Evolutionary conservation across 2,329 filamentous ascomycete species (phyloP).

Genomic region (Beauveria varroae): DNA sequence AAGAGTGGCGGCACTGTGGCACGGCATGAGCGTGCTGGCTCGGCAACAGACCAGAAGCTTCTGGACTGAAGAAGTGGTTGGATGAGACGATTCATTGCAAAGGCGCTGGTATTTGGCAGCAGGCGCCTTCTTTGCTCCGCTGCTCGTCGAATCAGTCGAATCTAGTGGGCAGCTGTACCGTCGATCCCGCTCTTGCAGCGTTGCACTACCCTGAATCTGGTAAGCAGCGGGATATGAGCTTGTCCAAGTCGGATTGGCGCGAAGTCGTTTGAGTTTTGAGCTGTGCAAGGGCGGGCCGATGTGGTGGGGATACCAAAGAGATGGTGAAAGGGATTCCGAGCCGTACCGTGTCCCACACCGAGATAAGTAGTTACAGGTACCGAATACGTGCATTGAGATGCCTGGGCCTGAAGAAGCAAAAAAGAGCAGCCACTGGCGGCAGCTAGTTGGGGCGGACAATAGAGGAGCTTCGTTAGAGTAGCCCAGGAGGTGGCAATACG

Average conservation of each 20-base stretch:
- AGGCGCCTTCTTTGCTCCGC: background rate
- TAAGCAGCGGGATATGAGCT: background rate
- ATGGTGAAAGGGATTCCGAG: constrained; percentile 13
- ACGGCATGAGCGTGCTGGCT: background rate
- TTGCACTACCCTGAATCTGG: constrained; percentile 3
- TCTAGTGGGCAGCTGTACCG: background rate
- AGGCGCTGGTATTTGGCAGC: background rate
- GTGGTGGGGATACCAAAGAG: constrained; percentile 1
- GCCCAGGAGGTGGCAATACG: background rate
- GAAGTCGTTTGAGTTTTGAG: background rate
- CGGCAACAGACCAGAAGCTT: background rate
- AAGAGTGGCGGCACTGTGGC: background rate
- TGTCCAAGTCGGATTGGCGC: background rate
- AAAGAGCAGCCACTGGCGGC: background rate
- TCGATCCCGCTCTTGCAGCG: background rate
- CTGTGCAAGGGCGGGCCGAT: constrained; percentile 10
- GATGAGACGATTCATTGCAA: too few species aligned
- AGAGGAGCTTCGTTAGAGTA: background rate
- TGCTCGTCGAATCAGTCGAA: background rate
- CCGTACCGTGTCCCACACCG: constrained; percentile 16
- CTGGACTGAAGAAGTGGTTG: background rate
- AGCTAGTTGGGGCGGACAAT: background rate
- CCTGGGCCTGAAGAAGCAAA: background rate
- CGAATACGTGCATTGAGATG: background rate
- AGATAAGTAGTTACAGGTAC: background rate